These are phyloP conservation scores for Mycena olivaceomarginata DNA, from an alignment of 768 basidiomycete species.

Conservation along the genomic window DNA sequence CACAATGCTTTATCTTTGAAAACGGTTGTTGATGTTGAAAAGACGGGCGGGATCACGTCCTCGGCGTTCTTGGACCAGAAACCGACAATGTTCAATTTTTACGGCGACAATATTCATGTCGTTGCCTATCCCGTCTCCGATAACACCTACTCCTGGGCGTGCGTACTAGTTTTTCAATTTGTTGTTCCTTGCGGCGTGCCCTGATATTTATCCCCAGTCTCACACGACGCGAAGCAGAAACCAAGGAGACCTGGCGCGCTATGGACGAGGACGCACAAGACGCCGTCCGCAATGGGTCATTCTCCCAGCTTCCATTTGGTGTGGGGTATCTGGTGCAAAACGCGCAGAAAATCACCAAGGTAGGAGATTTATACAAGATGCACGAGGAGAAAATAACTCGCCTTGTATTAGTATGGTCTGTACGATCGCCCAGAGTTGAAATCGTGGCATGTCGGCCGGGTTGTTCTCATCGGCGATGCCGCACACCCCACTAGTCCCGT, in stretches of 20 bases:
- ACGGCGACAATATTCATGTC: conserved; percentile 60
- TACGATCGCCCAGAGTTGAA: conserved; percentile 65
- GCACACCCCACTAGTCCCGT: conserved; percentile 69
- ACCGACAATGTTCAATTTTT: conserved; percentile 55
- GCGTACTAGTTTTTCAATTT: conserved; percentile 29
- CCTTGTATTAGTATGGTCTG: conserved; percentile 61
- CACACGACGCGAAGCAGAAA: conserved; percentile 60
- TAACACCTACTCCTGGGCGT: conserved; percentile 60
- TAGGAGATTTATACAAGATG: neutral
- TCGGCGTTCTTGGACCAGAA: conserved; percentile 41
- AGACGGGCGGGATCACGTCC: conserved; percentile 60
- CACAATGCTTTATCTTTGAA: neutral
- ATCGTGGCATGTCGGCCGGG: conserved; percentile 63
- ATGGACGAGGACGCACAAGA: conserved; percentile 52
- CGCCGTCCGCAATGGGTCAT: conserved; percentile 41
- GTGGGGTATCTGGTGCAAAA: conserved; percentile 44
- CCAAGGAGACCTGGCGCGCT: conserved; percentile 64
- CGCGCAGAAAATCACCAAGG: conserved; percentile 48
- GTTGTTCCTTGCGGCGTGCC: neutral
- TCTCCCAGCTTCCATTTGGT: conserved; percentile 45
- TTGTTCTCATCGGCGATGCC: conserved; percentile 66
- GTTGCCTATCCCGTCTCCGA: conserved; percentile 58
- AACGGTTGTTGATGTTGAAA: neutral
- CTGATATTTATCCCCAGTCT: conserved; percentile 45
- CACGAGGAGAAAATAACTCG: neutral